Base-by-base conservation (phyloP, 139 green algal genomes). In the Tetraselmis striata region DNA sequence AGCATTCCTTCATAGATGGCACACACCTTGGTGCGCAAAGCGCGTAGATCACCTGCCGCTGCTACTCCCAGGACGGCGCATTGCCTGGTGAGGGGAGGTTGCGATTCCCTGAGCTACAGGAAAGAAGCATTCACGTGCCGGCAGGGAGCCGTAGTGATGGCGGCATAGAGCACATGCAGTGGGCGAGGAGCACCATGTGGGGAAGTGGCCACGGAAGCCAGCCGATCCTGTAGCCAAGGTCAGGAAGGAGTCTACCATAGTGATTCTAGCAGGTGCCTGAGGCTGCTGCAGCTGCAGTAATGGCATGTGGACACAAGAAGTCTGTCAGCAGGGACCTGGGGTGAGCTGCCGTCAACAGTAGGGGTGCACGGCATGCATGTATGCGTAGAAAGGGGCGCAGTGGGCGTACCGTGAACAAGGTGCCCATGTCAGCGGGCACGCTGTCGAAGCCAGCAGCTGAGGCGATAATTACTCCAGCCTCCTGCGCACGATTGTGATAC, bases 371-470 rank as follows among this genome's bases (percentile, higher is more conserved):
- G n/a, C n/a, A n/a, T n/a, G n/a, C n/a, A n/a, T n/a, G n/a, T n/a
- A n/a, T n/a, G n/a, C n/a, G n/a, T n/a, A n/a, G n/a, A n/a, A n/a
- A n/a, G n/a, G n/a, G n/a, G n/a, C n/a, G n/a, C n/a, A n/a, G n/a
- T n/a, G n/a, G n/a, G n/a, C 45, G 5, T 18, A 84, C 30, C 76
- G 75, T 76, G 28, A 59, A 76, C 31, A 82, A 18, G 24, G 59
- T 76, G 23, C 84, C 85, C 75, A 87, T 29, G 29, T 87, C 85
- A 75, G 85, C 88, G 0, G 90, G 89, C 26, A 93, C 80, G 79
- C 77, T 87, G 85, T 95, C 92, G 83, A 93, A 94, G 1, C 88
- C 92, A 18, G 85, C 80, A 5, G 90, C 92, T 27, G 82, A 92
- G 0, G 85, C 88, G 28, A 94, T 82, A 80, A 88, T 85, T 28